phyloP scores from a whole-genome alignment of 805 yeast species.

The Saccharomycopsis sp. region DNA sequence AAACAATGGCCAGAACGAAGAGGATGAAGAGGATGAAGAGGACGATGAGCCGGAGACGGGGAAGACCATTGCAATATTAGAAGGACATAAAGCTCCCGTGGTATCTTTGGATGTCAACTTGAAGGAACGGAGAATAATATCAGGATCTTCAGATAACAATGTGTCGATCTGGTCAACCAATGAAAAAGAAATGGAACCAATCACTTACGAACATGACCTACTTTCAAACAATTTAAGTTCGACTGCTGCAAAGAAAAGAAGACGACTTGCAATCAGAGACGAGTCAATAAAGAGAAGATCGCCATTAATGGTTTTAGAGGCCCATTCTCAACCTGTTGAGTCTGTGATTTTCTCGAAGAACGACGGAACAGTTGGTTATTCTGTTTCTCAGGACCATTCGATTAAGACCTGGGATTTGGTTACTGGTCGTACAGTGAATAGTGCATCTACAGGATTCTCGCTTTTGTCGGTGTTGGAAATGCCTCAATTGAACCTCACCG shows the following conservation, averaged over 20 bases:
- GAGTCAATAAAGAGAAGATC: slow-evolving; percentile 73
- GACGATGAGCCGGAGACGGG: slow-evolving; percentile 55
- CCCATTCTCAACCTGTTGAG: slow-evolving; percentile 80
- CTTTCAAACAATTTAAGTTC: slow-evolving; percentile 47
- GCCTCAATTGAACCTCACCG: slow-evolving; percentile 62
- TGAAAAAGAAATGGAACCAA: slow-evolving; percentile 73
- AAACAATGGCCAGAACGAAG: slow-evolving; percentile 19
- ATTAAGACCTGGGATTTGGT: slow-evolving; percentile 95
- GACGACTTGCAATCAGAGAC: slow-evolving; percentile 73
- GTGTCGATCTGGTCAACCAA: slow-evolving; percentile 87
- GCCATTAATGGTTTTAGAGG: slow-evolving; percentile 67
- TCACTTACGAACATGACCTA: slow-evolving; percentile 38
- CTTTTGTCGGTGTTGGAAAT: slow-evolving; percentile 69
- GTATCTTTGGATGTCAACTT: slow-evolving; percentile 60
- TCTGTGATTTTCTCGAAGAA: slow-evolving; percentile 66
- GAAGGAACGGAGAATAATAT: slow-evolving; percentile 55
- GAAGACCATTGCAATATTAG: slow-evolving; percentile 74
- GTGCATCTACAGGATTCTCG: slow-evolving; percentile 81
- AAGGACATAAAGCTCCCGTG: slow-evolving; percentile 89
- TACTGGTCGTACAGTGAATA: slow-evolving; percentile 78
- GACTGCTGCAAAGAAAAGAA: slow-evolving; percentile 81
- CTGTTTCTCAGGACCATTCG: slow-evolving; percentile 93
- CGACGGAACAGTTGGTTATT: slow-evolving; percentile 80
- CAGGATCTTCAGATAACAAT: slow-evolving; percentile 77
- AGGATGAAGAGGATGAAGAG: slow-evolving; percentile 30